Evolutionary conservation across 1,284 basidiomycete genomes (phyloP).

Genomic region (Papiliotrema nemorosa): DNA sequence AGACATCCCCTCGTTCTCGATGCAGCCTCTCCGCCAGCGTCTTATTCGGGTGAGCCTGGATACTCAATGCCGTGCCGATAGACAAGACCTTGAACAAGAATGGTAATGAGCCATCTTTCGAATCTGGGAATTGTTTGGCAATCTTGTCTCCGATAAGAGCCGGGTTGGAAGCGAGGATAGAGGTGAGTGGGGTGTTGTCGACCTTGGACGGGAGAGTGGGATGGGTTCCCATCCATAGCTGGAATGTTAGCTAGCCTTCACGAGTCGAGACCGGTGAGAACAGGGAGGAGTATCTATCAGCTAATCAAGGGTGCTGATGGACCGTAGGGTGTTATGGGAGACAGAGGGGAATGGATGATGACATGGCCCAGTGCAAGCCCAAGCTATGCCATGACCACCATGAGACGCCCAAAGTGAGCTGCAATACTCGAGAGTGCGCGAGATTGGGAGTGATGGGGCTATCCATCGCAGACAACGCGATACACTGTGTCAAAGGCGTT

Average conservation of each 20-base stretch:
- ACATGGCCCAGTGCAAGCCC: too few species aligned
- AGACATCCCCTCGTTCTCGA: constrained; percentile 71
- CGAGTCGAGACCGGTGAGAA: too few species aligned
- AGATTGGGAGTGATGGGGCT: background rate
- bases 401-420: too few species aligned
- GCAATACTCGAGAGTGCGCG: too few species aligned
- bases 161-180: constrained; percentile 63
- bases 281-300: too few species aligned
- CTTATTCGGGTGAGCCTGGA: constrained; percentile 98
- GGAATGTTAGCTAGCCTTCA: background rate
- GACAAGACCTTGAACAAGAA: constrained; percentile 93
- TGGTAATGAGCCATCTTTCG: constrained; percentile 69
- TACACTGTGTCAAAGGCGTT: background rate
- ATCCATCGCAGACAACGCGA: too few species aligned
- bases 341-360: too few species aligned
- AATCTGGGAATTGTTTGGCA: constrained; percentile 58
- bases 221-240: constrained; percentile 99
- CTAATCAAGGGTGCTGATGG: too few species aligned
- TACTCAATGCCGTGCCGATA: constrained; percentile 90
- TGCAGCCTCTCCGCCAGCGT: constrained; percentile 74
- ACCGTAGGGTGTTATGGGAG: too few species aligned
- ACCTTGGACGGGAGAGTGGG: constrained; percentile 76
- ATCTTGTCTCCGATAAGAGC: constrained; percentile 62
- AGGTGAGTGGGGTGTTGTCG: constrained; percentile 55
- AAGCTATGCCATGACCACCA: too few species aligned